These are phyloP conservation scores for Fusarium sp. DNA, from an alignment of 2,329 filamentous ascomycete species.

Conservation along the genomic window DNA sequence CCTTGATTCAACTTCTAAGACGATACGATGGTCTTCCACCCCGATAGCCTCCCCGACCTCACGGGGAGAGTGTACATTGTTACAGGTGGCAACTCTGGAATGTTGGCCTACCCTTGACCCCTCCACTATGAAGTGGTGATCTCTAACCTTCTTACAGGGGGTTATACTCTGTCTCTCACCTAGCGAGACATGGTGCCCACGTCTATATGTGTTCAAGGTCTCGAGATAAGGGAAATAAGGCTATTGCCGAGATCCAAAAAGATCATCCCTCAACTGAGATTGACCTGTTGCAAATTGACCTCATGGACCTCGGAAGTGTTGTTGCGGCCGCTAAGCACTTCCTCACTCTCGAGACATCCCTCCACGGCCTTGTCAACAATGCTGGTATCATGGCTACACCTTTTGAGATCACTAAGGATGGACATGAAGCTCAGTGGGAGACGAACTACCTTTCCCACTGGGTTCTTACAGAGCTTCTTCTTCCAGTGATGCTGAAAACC, in stretches of 20 bases:
- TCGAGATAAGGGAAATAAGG: neutral
- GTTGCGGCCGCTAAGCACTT: slow-evolving; percentile 31
- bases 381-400: slow-evolving; percentile 36
- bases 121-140: rapidly evolving
- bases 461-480: slow-evolving; percentile 22
- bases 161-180: slow-evolving; percentile 21
- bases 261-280: neutral
- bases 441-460: slow-evolving; percentile 37
- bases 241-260: slow-evolving; percentile 13
- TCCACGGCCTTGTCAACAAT: slow-evolving; percentile 34
- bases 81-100: slow-evolving; percentile 25
- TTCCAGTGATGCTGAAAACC: slow-evolving; percentile 32
- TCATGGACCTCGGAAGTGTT: slow-evolving; percentile 7
- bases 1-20: neutral
- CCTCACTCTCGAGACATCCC: neutral
- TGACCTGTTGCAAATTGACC: slow-evolving; percentile 25
- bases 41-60: slow-evolving; percentile 13
- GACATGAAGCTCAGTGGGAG: slow-evolving; percentile 32
- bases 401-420: slow-evolving; percentile 19
- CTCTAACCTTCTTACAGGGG: slow-evolving; percentile 8
- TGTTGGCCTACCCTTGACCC: neutral
- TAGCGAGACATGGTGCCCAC: slow-evolving; percentile 29
- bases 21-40: slow-evolving; percentile 21
- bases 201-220: slow-evolving; percentile 32
- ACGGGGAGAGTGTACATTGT: slow-evolving; percentile 22